Percentiles rank a stretch among this genome's conserved stretches.
phyloP scores from a whole-genome alignment of 1,284 basidiomycete species.

The Papiliotrema flavescens region DNA sequence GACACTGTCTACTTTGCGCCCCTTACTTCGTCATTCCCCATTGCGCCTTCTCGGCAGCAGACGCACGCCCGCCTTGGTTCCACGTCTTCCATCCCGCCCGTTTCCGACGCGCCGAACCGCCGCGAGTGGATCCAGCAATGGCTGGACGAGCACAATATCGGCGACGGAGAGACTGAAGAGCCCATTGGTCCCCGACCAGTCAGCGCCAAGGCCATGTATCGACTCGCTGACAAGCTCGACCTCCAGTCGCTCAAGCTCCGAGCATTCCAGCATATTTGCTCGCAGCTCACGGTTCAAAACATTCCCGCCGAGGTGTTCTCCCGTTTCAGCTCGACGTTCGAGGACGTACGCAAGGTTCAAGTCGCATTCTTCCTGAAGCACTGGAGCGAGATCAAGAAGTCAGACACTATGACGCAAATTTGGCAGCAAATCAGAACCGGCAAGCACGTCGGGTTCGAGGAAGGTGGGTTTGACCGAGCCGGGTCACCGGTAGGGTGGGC shows the following conservation, averaged over 20 bases:
- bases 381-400: slow-evolving; percentile 75
- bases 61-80: slow-evolving; percentile 3
- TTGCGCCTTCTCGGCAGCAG: slow-evolving; percentile 12
- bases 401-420: slow-evolving; percentile 73
- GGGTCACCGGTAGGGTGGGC: neutral
- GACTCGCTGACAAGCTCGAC: slow-evolving; percentile 68
- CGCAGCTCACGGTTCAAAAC: slow-evolving; percentile 69
- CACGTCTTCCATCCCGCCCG: slow-evolving; percentile 4
- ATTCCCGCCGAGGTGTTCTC: slow-evolving; percentile 84
- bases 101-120: slow-evolving; percentile 15
- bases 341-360: slow-evolving; percentile 77
- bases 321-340: slow-evolving; percentile 74
- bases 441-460: slow-evolving; percentile 69
- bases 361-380: slow-evolving; percentile 72
- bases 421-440: slow-evolving; percentile 78
- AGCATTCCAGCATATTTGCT: slow-evolving; percentile 64
- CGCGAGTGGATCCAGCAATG: slow-evolving; percentile 41
- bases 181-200: slow-evolving; percentile 64
- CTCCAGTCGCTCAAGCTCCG: slow-evolving; percentile 42
- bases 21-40: slow-evolving; percentile 59
- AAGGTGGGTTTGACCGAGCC: slow-evolving; percentile 37
- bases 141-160: slow-evolving; percentile 31
- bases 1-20: slow-evolving; percentile 80
- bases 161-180: neutral
- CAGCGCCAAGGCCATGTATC: slow-evolving; percentile 81